Evolutionary conservation across 2,329 filamentous ascomycete genomes (phyloP), one percentile per base, ranked within the genome.

Genomic region (Colletotrichum horii): DNA sequence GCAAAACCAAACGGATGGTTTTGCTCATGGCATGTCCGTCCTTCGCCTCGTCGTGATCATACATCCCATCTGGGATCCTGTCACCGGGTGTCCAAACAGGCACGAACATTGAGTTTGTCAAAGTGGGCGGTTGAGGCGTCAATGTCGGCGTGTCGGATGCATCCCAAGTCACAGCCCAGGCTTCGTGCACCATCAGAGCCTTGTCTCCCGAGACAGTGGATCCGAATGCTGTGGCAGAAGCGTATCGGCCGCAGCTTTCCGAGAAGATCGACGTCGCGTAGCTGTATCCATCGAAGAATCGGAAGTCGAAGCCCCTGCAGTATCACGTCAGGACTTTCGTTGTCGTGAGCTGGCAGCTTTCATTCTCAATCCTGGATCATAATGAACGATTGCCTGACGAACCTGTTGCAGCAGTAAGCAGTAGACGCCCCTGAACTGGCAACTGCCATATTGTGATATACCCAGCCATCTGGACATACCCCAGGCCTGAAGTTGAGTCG

Each of bases 1-100:
- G 22, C n/a, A 48, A 48, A 22, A 22, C 43, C 43, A 22, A 14
- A 14, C n/a, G n/a, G 0, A 14, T 22, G n/a, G 43, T 48, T 48
- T 7, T 22, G n/a, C 43, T 22, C 43, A 14, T 48, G 43, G 43
- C n/a, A 48, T 48, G 0, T 0, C 43, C 43, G n/a, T 48, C 43
- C 6, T 14, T 48, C n/a, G 0, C n/a, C 43, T 4, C n/a, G 0
- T 48, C 11, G 6, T 14, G n/a, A 0, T 48, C 43, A 22, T 48
- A 48, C 22, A 12, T 22, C 1, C 43, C 43, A 48, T 22, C 43
- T 0, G 43, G 0, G 6, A 48, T 22, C 0, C 4, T 22, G 1
- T 48, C 43, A 22, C 43, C 43, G 4, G 6, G 43, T 7, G 43
- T 48, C 43, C 43, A 48, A 48, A 48, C 43, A 8, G 43, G 43